Evolutionary conservation across 2,329 filamentous ascomycete genomes (phyloP), one percentile per base, ranked within the genome.

Genomic region (Zalaria obscura): DNA sequence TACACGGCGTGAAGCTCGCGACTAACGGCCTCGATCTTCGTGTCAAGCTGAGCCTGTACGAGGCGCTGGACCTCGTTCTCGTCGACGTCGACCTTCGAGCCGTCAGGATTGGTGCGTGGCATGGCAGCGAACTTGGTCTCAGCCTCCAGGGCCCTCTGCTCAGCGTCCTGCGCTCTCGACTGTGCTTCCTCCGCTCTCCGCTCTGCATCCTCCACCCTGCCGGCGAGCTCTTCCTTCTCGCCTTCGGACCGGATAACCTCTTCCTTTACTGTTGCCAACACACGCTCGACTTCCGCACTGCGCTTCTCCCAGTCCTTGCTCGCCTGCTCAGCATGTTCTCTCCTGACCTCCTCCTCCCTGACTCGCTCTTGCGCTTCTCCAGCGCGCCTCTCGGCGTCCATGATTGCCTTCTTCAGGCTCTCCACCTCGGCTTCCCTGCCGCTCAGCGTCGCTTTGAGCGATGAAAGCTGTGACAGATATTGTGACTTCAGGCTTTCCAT

Each of bases 401-500:
- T 77, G 27, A 96, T 78, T 1, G 91, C 86, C 35, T 82, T 78
- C 59, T 94, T 94, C 44, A 96, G 72, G 29, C 83, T 89, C 39
- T 79, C 72, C 31, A 91, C 85, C 59, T 96, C 88, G 4, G 89
- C 89, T 58, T 96, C 89, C 55, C 91, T 93, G 38, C 91, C 91
- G 52, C 80, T 88, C 6, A 98, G 69, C 6, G 85, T 89, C 3
- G 91, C 91, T 55, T 85, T 91, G 11, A 98, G 74, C n/a, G 83
- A 86, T 47, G 86, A 93, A 45, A 98, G 93, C 57, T 96, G 85
- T 0, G 88, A 93, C 40, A 93, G 72, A 53, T 93, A 93, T 25
- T 75, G 75, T 0, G 88, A 95, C 60, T 96, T 96, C 45, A 96
- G 70, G 9, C 83, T 84, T 58, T 98, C 91, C 2, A 96, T 70